Percentiles rank a stretch among this genome's conserved stretches.
These are phyloP conservation scores for Marchantia paleacea DNA, from an alignment of 225 moss, liverwort and hornwort genomes.

Conservation along the genomic window DNA sequence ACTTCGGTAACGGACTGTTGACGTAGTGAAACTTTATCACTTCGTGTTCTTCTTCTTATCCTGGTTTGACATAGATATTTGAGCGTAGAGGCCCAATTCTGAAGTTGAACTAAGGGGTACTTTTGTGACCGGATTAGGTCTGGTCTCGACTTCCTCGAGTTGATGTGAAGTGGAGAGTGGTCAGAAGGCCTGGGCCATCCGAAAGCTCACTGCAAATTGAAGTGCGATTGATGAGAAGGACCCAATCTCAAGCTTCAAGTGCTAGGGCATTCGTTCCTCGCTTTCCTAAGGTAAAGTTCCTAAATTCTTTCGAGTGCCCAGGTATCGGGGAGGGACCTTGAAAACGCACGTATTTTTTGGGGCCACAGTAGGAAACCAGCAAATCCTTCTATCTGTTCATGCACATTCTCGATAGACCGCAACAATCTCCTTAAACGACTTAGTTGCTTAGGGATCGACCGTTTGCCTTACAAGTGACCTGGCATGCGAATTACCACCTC, in stretches of 20 bases:
- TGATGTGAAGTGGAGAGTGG: slow-evolving; percentile 65
- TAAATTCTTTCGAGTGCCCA: neutral
- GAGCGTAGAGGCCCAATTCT: neutral
- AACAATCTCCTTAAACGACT: too few species aligned
- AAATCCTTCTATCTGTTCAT: neutral
- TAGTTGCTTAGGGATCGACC: too few species aligned
- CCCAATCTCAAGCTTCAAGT: slow-evolving; percentile 46
- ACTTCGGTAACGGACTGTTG: neutral
- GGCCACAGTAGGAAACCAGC: neutral
- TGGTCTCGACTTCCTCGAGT: slow-evolving; percentile 76
- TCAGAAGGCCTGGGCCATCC: slow-evolving; percentile 40
- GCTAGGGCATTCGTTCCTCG: slow-evolving; percentile 82
- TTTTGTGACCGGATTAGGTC: slow-evolving; percentile 42
- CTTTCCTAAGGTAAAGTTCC: slow-evolving; percentile 81
- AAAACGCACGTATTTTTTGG: neutral
- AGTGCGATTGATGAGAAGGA: slow-evolving; percentile 56
- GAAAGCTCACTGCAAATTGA: slow-evolving; percentile 57
- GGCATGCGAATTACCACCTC: neutral
- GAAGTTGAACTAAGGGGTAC: neutral
- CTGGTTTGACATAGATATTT: neutral
- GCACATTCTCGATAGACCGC: too few species aligned
- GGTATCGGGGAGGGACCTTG: too few species aligned
- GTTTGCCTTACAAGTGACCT: neutral
- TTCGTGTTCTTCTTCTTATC: neutral
- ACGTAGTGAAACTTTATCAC: neutral